These are phyloP conservation scores for Pseudogymnoascus sp. DNA, from an alignment of 2,329 filamentous ascomycete species.

Conservation along the genomic window DNA sequence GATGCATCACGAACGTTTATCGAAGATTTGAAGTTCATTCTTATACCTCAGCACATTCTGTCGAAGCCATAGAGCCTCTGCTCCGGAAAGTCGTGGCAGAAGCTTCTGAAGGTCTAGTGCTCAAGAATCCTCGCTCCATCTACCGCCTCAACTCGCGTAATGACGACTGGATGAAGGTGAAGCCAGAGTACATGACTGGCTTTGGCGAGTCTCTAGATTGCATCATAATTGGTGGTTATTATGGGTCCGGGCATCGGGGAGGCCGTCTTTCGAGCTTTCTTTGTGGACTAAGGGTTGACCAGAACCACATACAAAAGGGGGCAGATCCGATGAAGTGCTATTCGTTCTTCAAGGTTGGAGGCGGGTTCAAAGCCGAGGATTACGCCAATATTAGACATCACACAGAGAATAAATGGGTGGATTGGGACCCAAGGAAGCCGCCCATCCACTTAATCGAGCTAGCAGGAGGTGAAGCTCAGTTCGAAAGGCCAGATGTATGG, in stretches of 20 bases:
- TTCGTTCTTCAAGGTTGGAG: slow-evolving; percentile 98
- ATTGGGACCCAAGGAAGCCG: slow-evolving; percentile 73
- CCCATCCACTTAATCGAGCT: slow-evolving; percentile 75
- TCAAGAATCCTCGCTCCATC: slow-evolving; percentile 85
- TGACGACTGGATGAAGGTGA: slow-evolving; percentile 97
- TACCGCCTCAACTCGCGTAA: slow-evolving; percentile 87
- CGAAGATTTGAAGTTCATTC: slow-evolving; percentile 78
- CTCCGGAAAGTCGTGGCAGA: slow-evolving; percentile 80
- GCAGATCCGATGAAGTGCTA: slow-evolving; percentile 67
- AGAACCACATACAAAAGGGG: slow-evolving; percentile 51
- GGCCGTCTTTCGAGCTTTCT: slow-evolving; percentile 79
- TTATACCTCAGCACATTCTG: slow-evolving; percentile 58
- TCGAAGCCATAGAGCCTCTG: slow-evolving; percentile 69
- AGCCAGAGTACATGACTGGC: slow-evolving; percentile 96
- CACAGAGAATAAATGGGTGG: slow-evolving; percentile 86
- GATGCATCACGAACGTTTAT: slow-evolving; percentile 61
- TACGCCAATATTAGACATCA: slow-evolving; percentile 76
- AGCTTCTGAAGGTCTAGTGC: slow-evolving; percentile 79
- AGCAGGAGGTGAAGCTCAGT: slow-evolving; percentile 64
- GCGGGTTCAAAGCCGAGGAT: slow-evolving; percentile 78
- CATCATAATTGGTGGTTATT: slow-evolving; percentile 86
- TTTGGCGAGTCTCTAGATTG: slow-evolving; percentile 92
- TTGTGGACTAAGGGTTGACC: slow-evolving; percentile 76
- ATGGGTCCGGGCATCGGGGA: slow-evolving; percentile 77
- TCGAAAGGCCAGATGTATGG: slow-evolving; percentile 84